Evolutionary conservation across 2,329 filamentous ascomycete species (phyloP).

Genomic region (Diaporthe sp.): DNA sequence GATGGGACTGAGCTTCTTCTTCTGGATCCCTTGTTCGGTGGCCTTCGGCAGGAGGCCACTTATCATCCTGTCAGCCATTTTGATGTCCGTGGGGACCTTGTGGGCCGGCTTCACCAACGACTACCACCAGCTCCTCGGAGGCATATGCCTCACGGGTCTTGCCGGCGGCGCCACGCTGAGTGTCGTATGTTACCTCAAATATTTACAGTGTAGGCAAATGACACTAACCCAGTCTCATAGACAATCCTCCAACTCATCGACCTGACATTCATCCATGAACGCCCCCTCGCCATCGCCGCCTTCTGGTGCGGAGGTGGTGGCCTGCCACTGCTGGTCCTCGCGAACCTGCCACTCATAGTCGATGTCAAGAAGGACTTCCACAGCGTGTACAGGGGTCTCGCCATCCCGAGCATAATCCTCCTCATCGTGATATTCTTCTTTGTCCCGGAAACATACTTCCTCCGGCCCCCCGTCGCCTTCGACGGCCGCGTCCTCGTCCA

Average conservation of each 20-base stretch:
- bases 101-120: constrained; percentile 41
- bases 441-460: constrained; percentile 52
- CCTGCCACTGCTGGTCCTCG: constrained; percentile 41
- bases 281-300: constrained; percentile 46
- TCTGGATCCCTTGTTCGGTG: constrained; percentile 50
- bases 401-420: constrained; percentile 39
- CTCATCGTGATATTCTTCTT: constrained; percentile 45
- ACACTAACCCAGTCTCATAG: constrained; percentile 36
- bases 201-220: neutral
- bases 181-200: constrained; percentile 38
- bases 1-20: constrained; percentile 47
- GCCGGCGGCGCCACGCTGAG: constrained; percentile 45
- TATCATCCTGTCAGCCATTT: constrained; percentile 43
- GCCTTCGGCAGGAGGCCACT: constrained; percentile 50
- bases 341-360: constrained; percentile 43
- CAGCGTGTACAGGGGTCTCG: constrained; percentile 45
- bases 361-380: constrained; percentile 44
- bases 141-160: constrained; percentile 46
- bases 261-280: constrained; percentile 50
- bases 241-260: constrained; percentile 49
- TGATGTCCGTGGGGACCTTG: constrained; percentile 43
- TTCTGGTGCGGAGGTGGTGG: constrained; percentile 46
- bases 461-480: constrained; percentile 52
- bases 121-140: constrained; percentile 43
- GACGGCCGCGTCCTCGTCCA: constrained; percentile 52